Evolutionary conservation across 768 basidiomycete genomes (phyloP).

Genomic region (Tulasnella sp.): DNA sequence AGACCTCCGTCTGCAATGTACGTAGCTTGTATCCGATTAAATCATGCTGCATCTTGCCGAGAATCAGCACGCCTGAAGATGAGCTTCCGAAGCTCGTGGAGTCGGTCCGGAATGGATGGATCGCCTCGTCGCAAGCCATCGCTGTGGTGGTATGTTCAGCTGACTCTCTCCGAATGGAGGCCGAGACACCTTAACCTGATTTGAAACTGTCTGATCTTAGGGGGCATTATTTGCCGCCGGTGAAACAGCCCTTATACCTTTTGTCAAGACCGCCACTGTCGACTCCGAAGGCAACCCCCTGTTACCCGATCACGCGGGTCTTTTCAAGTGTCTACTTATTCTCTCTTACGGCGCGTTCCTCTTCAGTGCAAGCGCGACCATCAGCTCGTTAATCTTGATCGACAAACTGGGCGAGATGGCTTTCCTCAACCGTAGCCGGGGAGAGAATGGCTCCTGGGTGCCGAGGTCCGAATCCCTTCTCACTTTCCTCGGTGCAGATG

Average conservation of each 20-base stretch:
- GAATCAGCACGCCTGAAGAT: background rate
- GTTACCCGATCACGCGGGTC: background rate
- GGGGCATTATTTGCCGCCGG: background rate
- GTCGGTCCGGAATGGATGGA: background rate
- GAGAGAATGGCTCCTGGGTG: background rate
- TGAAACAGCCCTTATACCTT: background rate
- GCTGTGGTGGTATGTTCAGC: background rate
- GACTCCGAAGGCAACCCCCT: background rate
- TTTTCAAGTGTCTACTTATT: background rate
- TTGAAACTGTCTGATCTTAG: background rate
- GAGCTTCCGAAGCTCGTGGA: background rate
- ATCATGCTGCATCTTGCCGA: background rate
- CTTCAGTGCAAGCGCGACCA: background rate
- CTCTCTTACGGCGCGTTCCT: background rate
- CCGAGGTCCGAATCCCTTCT: background rate
- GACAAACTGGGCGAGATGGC: constrained; percentile 1
- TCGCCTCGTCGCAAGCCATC: background rate
- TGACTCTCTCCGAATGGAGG: background rate
- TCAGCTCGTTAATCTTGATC: background rate
- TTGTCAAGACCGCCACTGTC: background rate
- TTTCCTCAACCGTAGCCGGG: background rate
- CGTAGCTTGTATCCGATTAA: background rate
- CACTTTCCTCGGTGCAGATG: background rate
- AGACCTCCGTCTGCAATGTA: background rate
- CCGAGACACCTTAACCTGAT: background rate